phyloP scores from a whole-genome alignment of 1,284 basidiomycete genomes.

The Fistulinella cinereoalba region DNA sequence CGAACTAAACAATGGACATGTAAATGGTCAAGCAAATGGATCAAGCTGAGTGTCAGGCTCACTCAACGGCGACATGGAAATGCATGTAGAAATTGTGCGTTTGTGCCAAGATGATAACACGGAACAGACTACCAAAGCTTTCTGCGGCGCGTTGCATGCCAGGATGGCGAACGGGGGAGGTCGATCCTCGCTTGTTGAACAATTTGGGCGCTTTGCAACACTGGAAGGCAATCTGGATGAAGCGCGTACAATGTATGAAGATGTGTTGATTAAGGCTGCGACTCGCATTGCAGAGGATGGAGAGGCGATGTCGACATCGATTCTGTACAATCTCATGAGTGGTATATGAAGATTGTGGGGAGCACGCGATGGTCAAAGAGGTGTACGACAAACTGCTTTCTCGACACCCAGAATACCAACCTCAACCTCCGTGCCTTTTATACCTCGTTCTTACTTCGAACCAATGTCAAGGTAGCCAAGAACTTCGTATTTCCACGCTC shows the following conservation, averaged over 20 bases:
- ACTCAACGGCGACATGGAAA: slow-evolving; percentile 65
- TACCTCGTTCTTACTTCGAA: slow-evolving; percentile 83
- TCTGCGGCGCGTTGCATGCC: slow-evolving; percentile 69
- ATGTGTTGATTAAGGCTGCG: slow-evolving; percentile 58
- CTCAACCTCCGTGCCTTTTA: slow-evolving; percentile 85
- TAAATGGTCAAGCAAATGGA: slow-evolving; percentile 36
- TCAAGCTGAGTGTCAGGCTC: slow-evolving; percentile 24
- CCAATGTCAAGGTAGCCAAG: slow-evolving; percentile 69
- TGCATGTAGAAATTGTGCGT: slow-evolving; percentile 83
- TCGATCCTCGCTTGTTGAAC: slow-evolving; percentile 72
- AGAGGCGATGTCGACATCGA: slow-evolving; percentile 74
- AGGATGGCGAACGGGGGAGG: slow-evolving; percentile 46
- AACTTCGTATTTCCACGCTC: slow-evolving; percentile 84
- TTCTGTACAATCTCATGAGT: slow-evolving; percentile 88
- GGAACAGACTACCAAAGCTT: slow-evolving; percentile 69
- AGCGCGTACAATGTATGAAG: slow-evolving; percentile 63
- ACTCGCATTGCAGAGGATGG: slow-evolving; percentile 47
- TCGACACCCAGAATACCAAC: slow-evolving; percentile 73
- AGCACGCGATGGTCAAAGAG: slow-evolving; percentile 68
- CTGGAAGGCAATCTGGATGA: slow-evolving; percentile 61
- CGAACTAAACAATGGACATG: slow-evolving; percentile 49
- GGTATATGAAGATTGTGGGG: slow-evolving; percentile 81
- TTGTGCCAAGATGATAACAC: slow-evolving; percentile 82
- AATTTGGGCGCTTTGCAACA: slow-evolving; percentile 81
- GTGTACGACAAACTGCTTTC: slow-evolving; percentile 83